Percentiles rank a stretch among this genome's conserved stretches.
Conservation (phyloP, 106 monocot genomes). For the Gastrodia elata region DNA sequence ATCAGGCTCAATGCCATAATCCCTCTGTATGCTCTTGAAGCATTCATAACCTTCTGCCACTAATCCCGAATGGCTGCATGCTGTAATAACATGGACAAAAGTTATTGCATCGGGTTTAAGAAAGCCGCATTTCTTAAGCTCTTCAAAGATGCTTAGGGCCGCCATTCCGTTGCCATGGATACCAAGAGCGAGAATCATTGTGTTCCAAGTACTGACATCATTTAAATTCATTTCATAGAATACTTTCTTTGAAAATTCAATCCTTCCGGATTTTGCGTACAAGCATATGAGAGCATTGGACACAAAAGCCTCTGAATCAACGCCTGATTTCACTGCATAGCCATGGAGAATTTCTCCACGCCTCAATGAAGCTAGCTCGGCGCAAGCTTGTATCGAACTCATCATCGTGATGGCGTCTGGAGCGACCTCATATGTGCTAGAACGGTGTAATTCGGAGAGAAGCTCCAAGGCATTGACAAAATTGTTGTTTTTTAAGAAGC, state of each 20-base stretch:
- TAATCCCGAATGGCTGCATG: conserved; percentile 33
- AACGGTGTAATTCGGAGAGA: conserved; percentile 16
- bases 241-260: conserved; percentile 16
- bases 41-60: conserved; percentile 22
- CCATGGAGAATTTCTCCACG: conserved; percentile 31
- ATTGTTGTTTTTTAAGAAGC: conserved; percentile 19
- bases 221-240: conserved; percentile 18
- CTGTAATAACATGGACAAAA: conserved; percentile 19
- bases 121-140: conserved; percentile 11
- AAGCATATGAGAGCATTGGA: conserved; percentile 35
- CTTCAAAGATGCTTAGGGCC: conserved; percentile 18
- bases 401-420: conserved; percentile 26
- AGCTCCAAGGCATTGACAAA: conserved; percentile 15
- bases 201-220: conserved; percentile 32
- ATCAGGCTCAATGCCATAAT: conserved; percentile 19
- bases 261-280: conserved; percentile 25
- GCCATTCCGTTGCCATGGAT: conserved; percentile 29
- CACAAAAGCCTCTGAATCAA: conserved; percentile 17
- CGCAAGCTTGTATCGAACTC: conserved; percentile 37
- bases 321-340: conserved; percentile 19
- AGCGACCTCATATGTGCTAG: background rate
- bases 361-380: conserved; percentile 11
- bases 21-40: conserved; percentile 26
- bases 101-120: conserved; percentile 24
- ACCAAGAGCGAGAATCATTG: conserved; percentile 29